Conservation (phyloP, 1,284 basidiomycete genomes). For the Puccinia novopanici region DNA sequence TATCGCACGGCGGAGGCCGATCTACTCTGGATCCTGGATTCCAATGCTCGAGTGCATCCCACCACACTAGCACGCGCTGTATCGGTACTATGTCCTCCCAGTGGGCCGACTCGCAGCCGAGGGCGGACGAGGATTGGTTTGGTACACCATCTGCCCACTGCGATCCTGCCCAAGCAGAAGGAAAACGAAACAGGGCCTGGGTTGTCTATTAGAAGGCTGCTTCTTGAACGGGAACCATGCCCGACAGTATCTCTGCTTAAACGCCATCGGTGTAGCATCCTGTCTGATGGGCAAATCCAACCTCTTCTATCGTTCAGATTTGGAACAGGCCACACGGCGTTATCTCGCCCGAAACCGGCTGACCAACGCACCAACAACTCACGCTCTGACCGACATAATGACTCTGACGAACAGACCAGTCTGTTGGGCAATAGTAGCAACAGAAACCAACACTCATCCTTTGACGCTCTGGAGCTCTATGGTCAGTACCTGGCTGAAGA, state of each 20-base stretch:
- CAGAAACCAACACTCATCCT: slow-evolving; percentile 18
- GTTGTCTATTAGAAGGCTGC: slow-evolving; percentile 84
- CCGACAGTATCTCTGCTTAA: slow-evolving; percentile 98
- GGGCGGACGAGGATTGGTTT: slow-evolving; percentile 67
- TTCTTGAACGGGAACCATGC: slow-evolving; percentile 97
- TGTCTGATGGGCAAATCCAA: slow-evolving; percentile 98
- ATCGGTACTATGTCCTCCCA: slow-evolving; percentile 65
- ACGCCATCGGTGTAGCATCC: slow-evolving; percentile 78
- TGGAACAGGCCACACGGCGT: slow-evolving; percentile 64
- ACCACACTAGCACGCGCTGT: slow-evolving; percentile 85
- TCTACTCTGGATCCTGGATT: slow-evolving; percentile 95
- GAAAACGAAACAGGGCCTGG: slow-evolving; percentile 59
- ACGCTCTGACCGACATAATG: neutral
- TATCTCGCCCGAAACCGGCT: slow-evolving; percentile 15
- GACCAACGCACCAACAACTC: neutral
- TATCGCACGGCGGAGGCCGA: slow-evolving; percentile 80
- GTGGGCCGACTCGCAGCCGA: slow-evolving; percentile 20
- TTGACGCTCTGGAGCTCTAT: slow-evolving; percentile 70
- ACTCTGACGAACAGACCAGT: slow-evolving; percentile 28
- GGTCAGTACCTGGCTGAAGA: slow-evolving; percentile 87
- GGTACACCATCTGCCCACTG: slow-evolving; percentile 95
- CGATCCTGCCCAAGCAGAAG: slow-evolving; percentile 64
- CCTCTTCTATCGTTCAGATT: slow-evolving; percentile 84
- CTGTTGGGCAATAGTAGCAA: slow-evolving; percentile 12
- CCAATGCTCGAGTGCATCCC: slow-evolving; percentile 77